A percentile compares a stretch with the other conserved stretches of the same genome.
phyloP scores from a whole-genome alignment of 2,329 filamentous ascomycete genomes.

The Colletotrichum sp. region DNA sequence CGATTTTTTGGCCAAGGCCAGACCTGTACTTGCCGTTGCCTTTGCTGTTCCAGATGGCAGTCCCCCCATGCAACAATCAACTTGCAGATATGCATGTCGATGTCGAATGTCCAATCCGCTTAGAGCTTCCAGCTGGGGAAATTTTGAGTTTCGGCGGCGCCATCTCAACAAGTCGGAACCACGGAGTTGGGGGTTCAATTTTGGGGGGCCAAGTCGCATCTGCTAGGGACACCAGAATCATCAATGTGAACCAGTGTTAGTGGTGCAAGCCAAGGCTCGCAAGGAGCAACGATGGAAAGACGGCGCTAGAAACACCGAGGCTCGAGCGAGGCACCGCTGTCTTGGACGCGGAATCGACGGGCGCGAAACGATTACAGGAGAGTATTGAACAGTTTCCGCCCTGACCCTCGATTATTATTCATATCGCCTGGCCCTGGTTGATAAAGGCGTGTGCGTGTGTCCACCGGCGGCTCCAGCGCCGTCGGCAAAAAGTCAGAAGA shows the following conservation, averaged over 20 bases:
- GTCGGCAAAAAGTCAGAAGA: neutral
- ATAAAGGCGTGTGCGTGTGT: neutral
- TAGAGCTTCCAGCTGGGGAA: neutral
- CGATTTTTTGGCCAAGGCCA: neutral
- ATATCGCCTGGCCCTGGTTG: conserved; percentile 1
- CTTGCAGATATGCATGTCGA: neutral
- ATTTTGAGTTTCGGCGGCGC: conserved; percentile 11
- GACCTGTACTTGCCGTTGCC: neutral
- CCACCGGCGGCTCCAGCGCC: conserved; percentile 12
- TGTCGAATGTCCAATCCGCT: neutral
- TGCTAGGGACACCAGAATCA: neutral
- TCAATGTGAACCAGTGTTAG: neutral
- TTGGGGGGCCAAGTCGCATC: neutral
- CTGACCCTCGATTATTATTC: neutral
- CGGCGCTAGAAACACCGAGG: neutral
- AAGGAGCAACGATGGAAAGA: neutral
- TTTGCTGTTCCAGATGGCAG: neutral
- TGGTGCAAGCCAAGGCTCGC: neutral
- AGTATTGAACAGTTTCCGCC: neutral
- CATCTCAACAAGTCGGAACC: conserved; percentile 1
- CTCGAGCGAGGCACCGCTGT: conserved; percentile 1
- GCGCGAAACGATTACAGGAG: neutral
- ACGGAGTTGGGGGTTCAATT: neutral
- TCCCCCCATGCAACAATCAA: neutral
- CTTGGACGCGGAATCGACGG: neutral